Conservation (phyloP, 805 yeast genomes). For the Candida parachauliodes region DNA sequence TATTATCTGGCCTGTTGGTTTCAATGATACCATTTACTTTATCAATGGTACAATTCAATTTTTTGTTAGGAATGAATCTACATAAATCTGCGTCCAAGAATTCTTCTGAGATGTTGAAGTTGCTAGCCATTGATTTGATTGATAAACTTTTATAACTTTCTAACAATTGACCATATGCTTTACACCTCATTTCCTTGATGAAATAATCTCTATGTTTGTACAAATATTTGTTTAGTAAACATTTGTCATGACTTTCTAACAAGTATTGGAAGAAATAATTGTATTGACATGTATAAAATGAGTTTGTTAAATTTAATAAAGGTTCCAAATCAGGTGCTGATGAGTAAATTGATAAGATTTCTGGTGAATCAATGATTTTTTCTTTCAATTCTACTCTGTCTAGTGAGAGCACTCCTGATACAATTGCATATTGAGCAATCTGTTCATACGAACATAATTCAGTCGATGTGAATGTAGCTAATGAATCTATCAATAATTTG, state of each 20-base stretch:
- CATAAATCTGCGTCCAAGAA: conserved; percentile 86
- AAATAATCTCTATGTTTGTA: conserved; percentile 78
- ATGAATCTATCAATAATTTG: conserved; percentile 76
- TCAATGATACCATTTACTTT: conserved; percentile 92
- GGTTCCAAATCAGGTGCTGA: conserved; percentile 72
- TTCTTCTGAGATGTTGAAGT: conserved; percentile 84
- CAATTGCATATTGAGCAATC: conserved; percentile 81
- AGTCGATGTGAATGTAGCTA: conserved; percentile 92
- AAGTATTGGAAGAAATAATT: conserved; percentile 71
- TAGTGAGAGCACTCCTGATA: conserved; percentile 81
- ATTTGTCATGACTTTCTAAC: conserved; percentile 70
- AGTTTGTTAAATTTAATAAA: conserved; percentile 75
- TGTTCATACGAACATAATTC: conserved; percentile 87
- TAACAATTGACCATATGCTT: conserved; percentile 88
- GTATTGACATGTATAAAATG: conserved; percentile 87
- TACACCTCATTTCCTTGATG: conserved; percentile 89
- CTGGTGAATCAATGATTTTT: conserved; percentile 91
- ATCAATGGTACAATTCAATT: conserved; percentile 92
- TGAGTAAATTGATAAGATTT: conserved; percentile 75
- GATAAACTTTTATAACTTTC: conserved; percentile 93
- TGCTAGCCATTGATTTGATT: conserved; percentile 87
- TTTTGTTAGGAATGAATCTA: conserved; percentile 87
- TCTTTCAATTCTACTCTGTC: conserved; percentile 80
- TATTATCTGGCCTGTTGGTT: conserved; percentile 94
- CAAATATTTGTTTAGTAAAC: conserved; percentile 62